Evolutionary conservation across 331 rosid species (phyloP), one percentile per base, ranked within the genome.

Genomic region (Saraca asoca): DNA sequence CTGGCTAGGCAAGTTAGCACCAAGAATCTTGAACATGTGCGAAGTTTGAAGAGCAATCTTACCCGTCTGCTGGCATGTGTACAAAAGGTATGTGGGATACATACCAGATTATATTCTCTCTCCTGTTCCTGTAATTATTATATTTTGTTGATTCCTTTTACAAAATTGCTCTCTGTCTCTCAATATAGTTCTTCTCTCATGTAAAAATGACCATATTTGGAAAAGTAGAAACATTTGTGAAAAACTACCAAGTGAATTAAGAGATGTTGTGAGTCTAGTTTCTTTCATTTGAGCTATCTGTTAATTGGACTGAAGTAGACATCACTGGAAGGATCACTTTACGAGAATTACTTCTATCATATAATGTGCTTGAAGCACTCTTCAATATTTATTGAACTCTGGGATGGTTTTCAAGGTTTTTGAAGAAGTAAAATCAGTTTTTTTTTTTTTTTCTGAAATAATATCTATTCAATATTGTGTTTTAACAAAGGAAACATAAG

Each of bases 1-100:
- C 79, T 90, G 69, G 97, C 97, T 12, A 81, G 81, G 80, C 90
- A 84, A 84, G 97, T 94, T 58, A 94, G 97, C 80, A 90, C 99
- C 69, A 94, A 88, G 68, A 94, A 90, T 85, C 92, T 94, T 75
- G 96, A 94, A 70, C 94, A 81, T 66, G 98, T 94, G 52, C 63
- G 94, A 62, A 87, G 90, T 69, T 78, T 87, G 74, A 87, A 87
- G 66, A 87, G 94, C 82, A 87, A 80, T 57, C 90, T 87, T 70
- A 87, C 94, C 3, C 86, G 86, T 34, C 73, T 87, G 50, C 90
- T 87, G 70, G 90, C 94, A 1, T 83, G 88, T 8, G 90, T 87
- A 50, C 94, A 87, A 20, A 87, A 84, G 94, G 93, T 87, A 71
- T 64, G 66, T 44, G 53, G 59, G 14, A 53, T 58, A n/a, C 44